A percentile compares a stretch with the other conserved stretches of the same genome.
Conservation (phyloP, 2,329 filamentous ascomycete species). For the Tympanopsis confertula region DNA sequence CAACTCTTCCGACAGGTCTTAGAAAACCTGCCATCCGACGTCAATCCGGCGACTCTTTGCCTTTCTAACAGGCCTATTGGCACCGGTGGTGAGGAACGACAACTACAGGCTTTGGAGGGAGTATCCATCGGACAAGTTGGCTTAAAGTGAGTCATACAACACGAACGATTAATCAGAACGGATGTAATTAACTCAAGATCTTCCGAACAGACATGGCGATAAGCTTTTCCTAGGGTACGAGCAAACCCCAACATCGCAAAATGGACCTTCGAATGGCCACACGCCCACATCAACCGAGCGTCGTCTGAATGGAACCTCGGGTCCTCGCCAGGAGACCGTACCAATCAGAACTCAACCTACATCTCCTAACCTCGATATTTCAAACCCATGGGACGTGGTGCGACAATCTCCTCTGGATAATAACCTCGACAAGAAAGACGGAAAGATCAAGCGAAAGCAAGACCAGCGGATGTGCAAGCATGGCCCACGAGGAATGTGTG, state of each 20-base stretch:
- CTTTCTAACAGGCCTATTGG: slow-evolving; percentile 44
- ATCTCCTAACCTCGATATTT: slow-evolving; percentile 43
- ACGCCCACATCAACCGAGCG: slow-evolving; percentile 71
- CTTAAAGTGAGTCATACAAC: slow-evolving; percentile 33
- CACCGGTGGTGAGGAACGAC: slow-evolving; percentile 43
- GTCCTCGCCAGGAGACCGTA: slow-evolving; percentile 39
- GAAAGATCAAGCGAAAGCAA: slow-evolving; percentile 65
- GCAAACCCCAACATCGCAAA: slow-evolving; percentile 35
- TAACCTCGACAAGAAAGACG: slow-evolving; percentile 72
- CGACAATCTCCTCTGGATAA: slow-evolving; percentile 82
- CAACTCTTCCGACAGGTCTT: slow-evolving; percentile 31
- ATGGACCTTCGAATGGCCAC: slow-evolving; percentile 36
- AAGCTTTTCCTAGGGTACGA: slow-evolving; percentile 79
- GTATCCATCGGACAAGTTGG: slow-evolving; percentile 47
- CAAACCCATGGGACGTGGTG: slow-evolving; percentile 87
- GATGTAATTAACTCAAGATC: slow-evolving; percentile 8
- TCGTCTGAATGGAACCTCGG: slow-evolving; percentile 53
- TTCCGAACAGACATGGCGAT: slow-evolving; percentile 62
- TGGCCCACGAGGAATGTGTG: slow-evolving; percentile 95
- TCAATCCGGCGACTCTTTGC: slow-evolving; percentile 46
- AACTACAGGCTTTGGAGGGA: slow-evolving; percentile 42
- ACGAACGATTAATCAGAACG: background rate
- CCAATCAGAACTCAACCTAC: slow-evolving; percentile 40
- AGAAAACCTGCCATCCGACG: slow-evolving; percentile 45
- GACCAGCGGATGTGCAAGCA: slow-evolving; percentile 83